Percentiles rank a stretch among this genome's conserved stretches.
Evolutionary conservation across 1,139 yeast species (phyloP).

Genomic region (Pichia sp.): DNA sequence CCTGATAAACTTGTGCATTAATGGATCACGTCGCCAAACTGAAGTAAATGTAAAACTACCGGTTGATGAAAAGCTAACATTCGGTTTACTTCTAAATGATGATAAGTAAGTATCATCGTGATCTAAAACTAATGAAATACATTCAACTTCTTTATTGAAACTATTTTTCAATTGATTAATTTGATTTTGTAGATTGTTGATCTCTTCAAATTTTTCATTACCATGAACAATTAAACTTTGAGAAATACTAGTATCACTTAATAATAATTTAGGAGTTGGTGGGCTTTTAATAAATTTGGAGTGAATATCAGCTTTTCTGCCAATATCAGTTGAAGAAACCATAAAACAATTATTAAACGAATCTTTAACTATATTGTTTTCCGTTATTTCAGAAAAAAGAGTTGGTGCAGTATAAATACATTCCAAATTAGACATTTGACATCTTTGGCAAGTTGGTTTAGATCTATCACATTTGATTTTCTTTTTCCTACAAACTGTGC

Average conservation of each 20-base stretch:
- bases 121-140: slow-evolving; percentile 19
- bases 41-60: slow-evolving; percentile 22
- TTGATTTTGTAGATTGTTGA: background rate
- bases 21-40: slow-evolving; percentile 25
- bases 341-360: background rate
- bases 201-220: background rate
- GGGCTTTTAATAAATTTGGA: background rate
- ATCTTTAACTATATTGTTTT: background rate
- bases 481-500: slow-evolving; percentile 24
- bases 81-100: slow-evolving; percentile 18
- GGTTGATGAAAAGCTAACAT: slow-evolving; percentile 15
- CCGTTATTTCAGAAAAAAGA: slow-evolving; percentile 16
- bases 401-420: slow-evolving; percentile 27
- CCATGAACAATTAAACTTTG: background rate
- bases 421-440: slow-evolving; percentile 15
- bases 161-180: background rate
- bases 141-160: slow-evolving; percentile 9
- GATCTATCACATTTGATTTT: slow-evolving; percentile 29
- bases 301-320: background rate
- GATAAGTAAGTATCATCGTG: slow-evolving; percentile 11
- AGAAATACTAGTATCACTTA: background rate
- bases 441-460: slow-evolving; percentile 25
- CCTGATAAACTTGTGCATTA: slow-evolving; percentile 18
- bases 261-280: background rate
- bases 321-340: slow-evolving; percentile 4